Conservation (phyloP, 192 early-diverging fungal species). For the Pilaira anomala region DNA sequence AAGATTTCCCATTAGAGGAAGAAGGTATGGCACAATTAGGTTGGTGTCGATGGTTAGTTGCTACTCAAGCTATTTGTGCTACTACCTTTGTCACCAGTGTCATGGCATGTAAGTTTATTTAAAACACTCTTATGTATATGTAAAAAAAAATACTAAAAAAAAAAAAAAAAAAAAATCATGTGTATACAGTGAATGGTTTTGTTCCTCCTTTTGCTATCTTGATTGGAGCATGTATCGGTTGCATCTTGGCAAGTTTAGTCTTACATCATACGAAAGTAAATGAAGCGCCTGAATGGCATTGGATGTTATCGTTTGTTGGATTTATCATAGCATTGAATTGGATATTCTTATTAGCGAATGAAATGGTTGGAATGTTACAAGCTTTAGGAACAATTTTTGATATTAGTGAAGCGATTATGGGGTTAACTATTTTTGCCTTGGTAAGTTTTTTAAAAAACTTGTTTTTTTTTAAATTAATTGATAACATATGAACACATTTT, state of each 20-base stretch:
- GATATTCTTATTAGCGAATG: slow-evolving; percentile 84
- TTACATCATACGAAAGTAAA: slow-evolving; percentile 29
- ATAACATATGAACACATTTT: too few relatives aligned
- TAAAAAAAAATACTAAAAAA: background rate
- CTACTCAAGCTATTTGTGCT: slow-evolving; percentile 50
- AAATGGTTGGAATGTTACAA: slow-evolving; percentile 81
- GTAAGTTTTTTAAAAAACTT: slow-evolving; percentile 34
- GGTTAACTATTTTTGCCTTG: slow-evolving; percentile 81
- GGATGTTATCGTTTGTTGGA: slow-evolving; percentile 57
- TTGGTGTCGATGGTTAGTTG: slow-evolving; percentile 53
- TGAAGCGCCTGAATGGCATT: slow-evolving; percentile 41
- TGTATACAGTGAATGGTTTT: slow-evolving; percentile 26
- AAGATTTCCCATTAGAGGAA: background rate
- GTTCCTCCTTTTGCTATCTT: slow-evolving; percentile 23
- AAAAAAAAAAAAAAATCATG: background rate
- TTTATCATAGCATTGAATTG: slow-evolving; percentile 76
- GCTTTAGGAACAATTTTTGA: slow-evolving; percentile 74
- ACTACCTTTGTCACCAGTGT: slow-evolving; percentile 51
- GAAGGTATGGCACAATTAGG: slow-evolving; percentile 29
- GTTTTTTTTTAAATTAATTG: background rate
- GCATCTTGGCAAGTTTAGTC: slow-evolving; percentile 23
- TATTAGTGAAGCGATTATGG: slow-evolving; percentile 79
- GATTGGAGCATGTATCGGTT: slow-evolving; percentile 30
- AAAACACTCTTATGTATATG: too few relatives aligned
- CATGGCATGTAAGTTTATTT: slow-evolving; percentile 41